phyloP scores from a whole-genome alignment of 2,329 filamentous ascomycete genomes.

The Sclerotinia borealis region DNA sequence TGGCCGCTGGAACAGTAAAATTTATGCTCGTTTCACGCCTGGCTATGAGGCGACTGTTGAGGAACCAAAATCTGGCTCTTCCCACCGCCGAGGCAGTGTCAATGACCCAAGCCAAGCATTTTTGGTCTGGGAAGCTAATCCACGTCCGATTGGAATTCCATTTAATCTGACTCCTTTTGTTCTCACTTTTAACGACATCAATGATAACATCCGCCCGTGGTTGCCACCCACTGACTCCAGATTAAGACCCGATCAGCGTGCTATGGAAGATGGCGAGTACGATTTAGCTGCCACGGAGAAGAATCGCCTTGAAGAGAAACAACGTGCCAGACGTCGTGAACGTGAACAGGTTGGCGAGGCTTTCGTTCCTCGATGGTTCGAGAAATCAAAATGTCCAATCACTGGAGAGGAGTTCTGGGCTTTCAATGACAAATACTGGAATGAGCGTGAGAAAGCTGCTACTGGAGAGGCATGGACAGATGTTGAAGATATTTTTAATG shows the following conservation, averaged over 20 bases:
- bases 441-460: slow-evolving; percentile 43
- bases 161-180: slow-evolving; percentile 98
- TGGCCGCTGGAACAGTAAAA: slow-evolving; percentile 94
- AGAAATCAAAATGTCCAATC: slow-evolving; percentile 61
- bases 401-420: slow-evolving; percentile 90
- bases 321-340: slow-evolving; percentile 66
- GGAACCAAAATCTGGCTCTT: slow-evolving; percentile 41
- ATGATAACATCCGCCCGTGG: slow-evolving; percentile 70
- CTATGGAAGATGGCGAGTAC: slow-evolving; percentile 98
- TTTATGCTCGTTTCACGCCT: slow-evolving; percentile 88
- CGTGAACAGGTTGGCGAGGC: slow-evolving; percentile 75
- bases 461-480: slow-evolving; percentile 29
- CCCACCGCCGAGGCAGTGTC: slow-evolving; percentile 43
- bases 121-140: slow-evolving; percentile 86
- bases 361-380: slow-evolving; percentile 82
- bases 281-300: slow-evolving; percentile 91
- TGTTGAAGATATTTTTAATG: slow-evolving; percentile 34
- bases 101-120: slow-evolving; percentile 70
- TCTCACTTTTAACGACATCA: slow-evolving; percentile 85
- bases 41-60: slow-evolving; percentile 75
- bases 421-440: slow-evolving; percentile 87
- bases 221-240: slow-evolving; percentile 90
- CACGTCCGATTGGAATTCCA: slow-evolving; percentile 74
- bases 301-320: slow-evolving; percentile 87
- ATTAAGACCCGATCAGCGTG: slow-evolving; percentile 87